Base-by-base conservation (phyloP, 2,329 filamentous ascomycete genomes). In the Colletotrichum euphorbiae region DNA sequence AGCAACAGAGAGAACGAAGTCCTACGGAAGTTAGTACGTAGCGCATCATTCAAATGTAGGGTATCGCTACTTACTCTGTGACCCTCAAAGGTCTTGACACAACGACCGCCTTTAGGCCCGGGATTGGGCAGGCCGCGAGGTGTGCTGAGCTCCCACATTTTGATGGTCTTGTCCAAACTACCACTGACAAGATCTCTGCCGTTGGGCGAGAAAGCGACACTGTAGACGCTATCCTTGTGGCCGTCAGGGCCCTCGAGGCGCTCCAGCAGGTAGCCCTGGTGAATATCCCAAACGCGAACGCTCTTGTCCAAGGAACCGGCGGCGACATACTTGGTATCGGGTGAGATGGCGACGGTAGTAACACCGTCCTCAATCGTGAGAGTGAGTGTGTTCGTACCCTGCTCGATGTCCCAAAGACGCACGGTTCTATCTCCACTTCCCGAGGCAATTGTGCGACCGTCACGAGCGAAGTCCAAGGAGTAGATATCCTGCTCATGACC, bases 401-500 rank as follows among this genome's bases (percentile, higher is more conserved):
- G 89, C 75, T 97, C 92, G 70, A 98, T 94, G 79, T 98, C 95
- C 96, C 96, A 99, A 1, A 99, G 89, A 66, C 95, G 91, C 62
- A 98, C 96, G 15, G 94, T 98, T 73, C 96, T 87, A 75, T 99
- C 96, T 65, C 96, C 96, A 78, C 93, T 97, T 52, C 96, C 96
- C 7, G 96, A 98, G 6, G 95, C 96, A 74, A 99, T 98, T 66
- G 94, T 94, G 61, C 93, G 91, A 42, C 95, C 95, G 74, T 98
- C 97, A 46, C 93, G 91, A 36, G 95, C 93, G 79, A 97, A 99
- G 80, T 98, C 96, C 4, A 98, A 85, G 5, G 93, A 97, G 81
- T 98, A 98, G 71, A 99, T 99, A 73, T 99, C 96, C 80, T 99
- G 95, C 80, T 99, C 96, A 80, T 99, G 96, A 24, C 96, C 96